Evolutionary conservation across 805 yeast species (phyloP).

Genomic region (Dipodascus albidus): DNA sequence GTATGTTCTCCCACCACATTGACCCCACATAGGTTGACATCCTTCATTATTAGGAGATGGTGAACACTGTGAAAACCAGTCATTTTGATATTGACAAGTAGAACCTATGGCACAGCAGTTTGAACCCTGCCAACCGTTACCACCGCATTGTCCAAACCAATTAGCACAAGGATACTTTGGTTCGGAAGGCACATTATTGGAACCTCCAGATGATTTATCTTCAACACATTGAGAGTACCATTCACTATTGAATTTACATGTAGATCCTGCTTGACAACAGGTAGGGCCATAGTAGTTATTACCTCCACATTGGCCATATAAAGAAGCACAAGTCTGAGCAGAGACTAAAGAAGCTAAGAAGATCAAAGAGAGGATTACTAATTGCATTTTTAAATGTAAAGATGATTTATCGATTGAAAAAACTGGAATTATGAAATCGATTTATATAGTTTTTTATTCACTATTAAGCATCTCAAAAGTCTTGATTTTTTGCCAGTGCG

Average conservation of each 20-base stretch:
- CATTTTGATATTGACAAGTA: not conserved
- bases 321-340: not conserved
- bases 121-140: not conserved
- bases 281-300: not conserved
- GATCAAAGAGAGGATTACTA: not conserved
- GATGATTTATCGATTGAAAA: too few species aligned
- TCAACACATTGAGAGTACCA: conserved; percentile 1
- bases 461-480: too few species aligned
- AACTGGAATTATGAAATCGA: too few species aligned
- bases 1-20: not conserved
- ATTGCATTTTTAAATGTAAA: too few species aligned
- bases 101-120: not conserved
- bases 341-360: not conserved
- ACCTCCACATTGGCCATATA: conserved; percentile 1
- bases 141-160: conserved; percentile 1
- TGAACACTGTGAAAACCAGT: not conserved
- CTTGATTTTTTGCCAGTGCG: too few species aligned
- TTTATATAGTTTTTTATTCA: too few species aligned
- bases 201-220: not conserved
- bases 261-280: not conserved
- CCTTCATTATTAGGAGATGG: not conserved
- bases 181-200: not conserved
- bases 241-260: not conserved
- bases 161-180: not conserved
- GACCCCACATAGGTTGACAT: not conserved